A percentile compares a stretch with the other conserved stretches of the same genome.
phyloP scores from a whole-genome alignment of 176 grass and related monocot genomes.

The Sorghum bicolor region Sorghum_bicolor_NCBIv3 NC_012873.2:66596001-66596500 shows the following conservation, averaged over 20 bases:
- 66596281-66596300: not conserved
- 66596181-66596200: not conserved
- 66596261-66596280: not conserved
- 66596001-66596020: too few species aligned
- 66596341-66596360: not conserved
- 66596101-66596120: not conserved
- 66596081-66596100: not conserved
- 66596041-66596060: not conserved
- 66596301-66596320: not conserved
- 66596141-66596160: not conserved
- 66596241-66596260: not conserved
- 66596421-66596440: too few species aligned
- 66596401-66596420: not conserved
- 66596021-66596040: too few species aligned
- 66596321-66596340: not conserved
- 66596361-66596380: not conserved
- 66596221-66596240: not conserved
- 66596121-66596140: not conserved
- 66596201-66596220: not conserved
- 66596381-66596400: not conserved
- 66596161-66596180: not conserved
- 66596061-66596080: not conserved
- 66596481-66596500: too few species aligned
- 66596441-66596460: too few species aligned
- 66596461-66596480: too few species aligned